These are phyloP conservation scores for Infundibulicybe gibba DNA, from an alignment of 768 basidiomycete species.

Conservation along the genomic window DNA sequence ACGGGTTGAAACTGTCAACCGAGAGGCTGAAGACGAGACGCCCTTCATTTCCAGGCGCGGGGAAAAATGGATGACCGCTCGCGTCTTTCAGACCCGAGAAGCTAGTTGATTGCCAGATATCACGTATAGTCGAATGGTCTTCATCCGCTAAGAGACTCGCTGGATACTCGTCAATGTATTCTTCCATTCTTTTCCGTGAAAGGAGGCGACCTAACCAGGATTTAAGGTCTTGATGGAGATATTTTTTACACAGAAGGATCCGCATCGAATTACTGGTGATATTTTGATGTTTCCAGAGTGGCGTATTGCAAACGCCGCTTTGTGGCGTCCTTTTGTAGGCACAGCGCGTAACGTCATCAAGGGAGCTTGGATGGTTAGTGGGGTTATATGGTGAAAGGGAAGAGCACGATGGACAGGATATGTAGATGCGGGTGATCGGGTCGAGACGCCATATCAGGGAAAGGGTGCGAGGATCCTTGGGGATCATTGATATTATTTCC, in stretches of 20 bases:
- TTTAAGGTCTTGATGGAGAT: conserved; percentile 18
- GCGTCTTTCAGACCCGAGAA: conserved; percentile 13
- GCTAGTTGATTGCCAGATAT: conserved; percentile 16
- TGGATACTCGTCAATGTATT: conserved; percentile 14
- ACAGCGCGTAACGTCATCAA: conserved; percentile 2
- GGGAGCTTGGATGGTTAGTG: neutral
- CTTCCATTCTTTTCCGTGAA: conserved; percentile 20
- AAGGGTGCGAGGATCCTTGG: conserved; percentile 16
- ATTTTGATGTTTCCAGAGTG: conserved; percentile 12
- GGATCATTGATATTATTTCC: conserved; percentile 5
- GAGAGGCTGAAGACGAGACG: conserved; percentile 18
- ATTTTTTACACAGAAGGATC: conserved; percentile 7
- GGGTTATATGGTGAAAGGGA: conserved; percentile 11
- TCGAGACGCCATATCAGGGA: conserved; percentile 14
- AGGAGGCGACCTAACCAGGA: conserved; percentile 21
- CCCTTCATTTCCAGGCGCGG: conserved; percentile 10
- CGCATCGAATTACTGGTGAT: neutral
- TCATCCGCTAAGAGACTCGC: neutral
- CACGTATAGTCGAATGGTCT: conserved; percentile 1
- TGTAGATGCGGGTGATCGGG: conserved; percentile 12
- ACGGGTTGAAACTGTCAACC: conserved; percentile 24
- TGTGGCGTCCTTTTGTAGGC: conserved; percentile 3
- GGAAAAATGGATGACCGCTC: conserved; percentile 16
- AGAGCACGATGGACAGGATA: conserved; percentile 20
- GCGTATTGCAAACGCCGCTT: conserved; percentile 8